Evolutionary conservation across 75 land plant species (phyloP).

Genomic region (Cunninghamia lanceolata): DNA sequence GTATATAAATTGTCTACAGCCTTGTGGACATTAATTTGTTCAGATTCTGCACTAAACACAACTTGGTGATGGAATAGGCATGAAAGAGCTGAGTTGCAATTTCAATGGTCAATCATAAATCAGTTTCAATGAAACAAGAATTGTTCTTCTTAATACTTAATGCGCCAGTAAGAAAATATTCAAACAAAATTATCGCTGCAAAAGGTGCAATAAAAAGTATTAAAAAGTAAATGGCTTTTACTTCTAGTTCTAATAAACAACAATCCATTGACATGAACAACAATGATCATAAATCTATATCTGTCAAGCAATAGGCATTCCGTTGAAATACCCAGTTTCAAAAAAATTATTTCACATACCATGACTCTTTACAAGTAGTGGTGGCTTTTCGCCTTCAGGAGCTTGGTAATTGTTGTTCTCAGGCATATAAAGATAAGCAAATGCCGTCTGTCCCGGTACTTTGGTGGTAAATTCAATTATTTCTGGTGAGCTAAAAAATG

Average conservation of each 20-base stretch:
- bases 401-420: slow-evolving; percentile 56
- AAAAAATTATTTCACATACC: slow-evolving; percentile 36
- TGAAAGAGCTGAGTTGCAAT: not conserved
- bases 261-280: not conserved
- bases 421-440: slow-evolving; percentile 96
- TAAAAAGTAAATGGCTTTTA: not conserved
- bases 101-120: not conserved
- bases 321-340: not conserved
- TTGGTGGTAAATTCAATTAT: slow-evolving; percentile 85
- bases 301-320: not conserved
- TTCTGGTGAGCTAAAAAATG: slow-evolving; percentile 78
- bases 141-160: not conserved
- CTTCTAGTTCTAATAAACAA: not conserved
- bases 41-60: not conserved
- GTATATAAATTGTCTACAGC: not conserved
- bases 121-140: not conserved
- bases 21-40: not conserved
- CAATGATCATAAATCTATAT: not conserved
- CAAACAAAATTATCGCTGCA: not conserved
- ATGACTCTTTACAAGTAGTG: slow-evolving; percentile 80
- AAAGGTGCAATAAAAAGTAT: not conserved
- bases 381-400: slow-evolving; percentile 78
- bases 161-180: not conserved
- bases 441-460: slow-evolving; percentile 73
- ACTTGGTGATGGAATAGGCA: not conserved